Evolutionary conservation across 305 asterid genomes (phyloP), one percentile per base, ranked within the genome.

Genomic region (Fraxinus greggii): DNA sequence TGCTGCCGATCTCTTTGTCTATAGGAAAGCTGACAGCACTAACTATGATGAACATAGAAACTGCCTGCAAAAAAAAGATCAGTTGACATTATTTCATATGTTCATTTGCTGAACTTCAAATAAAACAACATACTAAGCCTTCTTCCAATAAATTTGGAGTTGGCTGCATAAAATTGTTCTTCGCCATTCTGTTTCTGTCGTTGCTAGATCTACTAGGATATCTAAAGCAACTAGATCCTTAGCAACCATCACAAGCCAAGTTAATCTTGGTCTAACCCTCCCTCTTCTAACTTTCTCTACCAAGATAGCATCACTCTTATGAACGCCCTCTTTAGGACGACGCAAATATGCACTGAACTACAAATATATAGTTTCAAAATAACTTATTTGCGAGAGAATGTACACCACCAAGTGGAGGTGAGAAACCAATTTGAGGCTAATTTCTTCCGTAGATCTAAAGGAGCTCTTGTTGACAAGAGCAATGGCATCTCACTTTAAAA

Each of bases 1-100:
- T 88, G 89, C 78, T 86, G 83, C 90, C 85, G 70, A 91, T 84
- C 80, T 88, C 97, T 36, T 79, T 40, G 80, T 87, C 93, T 35
- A 88, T 19, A 17, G 95, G 90, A 83, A 92, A 84, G 89, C 86
- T 86, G 90, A 88, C 87, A 51, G 93, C 93, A 79, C 87, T 81
- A 0, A 79, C 90, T 80, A 88, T 83, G 72, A 91, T 84, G 81
- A 92, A 86, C 97, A 94, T 93, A 36, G 98, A 90, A 63, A 87
- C 72, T 80, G 97, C 97, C 97, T 94, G 93, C 86, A 82, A 75
- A 85, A 74, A 75, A 82, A 29, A 82, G 51, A 76, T 1, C 74
- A 7, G 61, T 26, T 54, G n/a, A 19, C 13, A 15, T 51, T 75
- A 76, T 19, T 65, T 26, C 8, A 63, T 65, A 26, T 3, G 35